Conservation (phyloP, 768 basidiomycete species). For the Asterophora parasitica region DNA sequence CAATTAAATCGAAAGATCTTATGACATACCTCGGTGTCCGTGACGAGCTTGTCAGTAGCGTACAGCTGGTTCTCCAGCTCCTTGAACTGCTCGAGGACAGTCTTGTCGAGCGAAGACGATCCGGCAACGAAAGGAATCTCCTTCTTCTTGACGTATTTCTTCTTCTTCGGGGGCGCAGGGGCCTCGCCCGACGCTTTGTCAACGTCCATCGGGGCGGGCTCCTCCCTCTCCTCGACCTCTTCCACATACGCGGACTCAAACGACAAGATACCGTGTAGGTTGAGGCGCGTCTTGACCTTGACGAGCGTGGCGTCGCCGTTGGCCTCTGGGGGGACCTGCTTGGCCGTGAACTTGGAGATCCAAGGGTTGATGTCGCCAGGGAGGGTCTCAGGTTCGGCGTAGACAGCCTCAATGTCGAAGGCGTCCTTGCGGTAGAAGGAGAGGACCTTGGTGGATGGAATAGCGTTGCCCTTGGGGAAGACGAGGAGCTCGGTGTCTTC, state of each 20-base stretch:
- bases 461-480: conserved; percentile 77
- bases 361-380: conserved; percentile 83
- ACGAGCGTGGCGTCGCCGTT: conserved; percentile 75
- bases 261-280: conserved; percentile 79
- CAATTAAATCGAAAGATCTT: neutral
- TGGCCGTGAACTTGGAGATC: conserved; percentile 78
- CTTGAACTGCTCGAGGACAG: conserved; percentile 56
- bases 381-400: conserved; percentile 66
- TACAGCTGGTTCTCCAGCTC: conserved; percentile 90
- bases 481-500: conserved; percentile 92
- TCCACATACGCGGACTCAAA: conserved; percentile 87
- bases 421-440: conserved; percentile 88
- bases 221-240: conserved; percentile 76
- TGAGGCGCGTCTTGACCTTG: conserved; percentile 88
- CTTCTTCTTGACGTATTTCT: conserved; percentile 79
- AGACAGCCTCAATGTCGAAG: conserved; percentile 85
- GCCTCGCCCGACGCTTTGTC: conserved; percentile 39
- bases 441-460: conserved; percentile 94
- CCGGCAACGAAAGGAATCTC: conserved; percentile 70
- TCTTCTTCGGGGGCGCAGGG: conserved; percentile 70
- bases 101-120: conserved; percentile 59
- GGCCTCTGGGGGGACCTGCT: conserved; percentile 66
- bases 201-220: conserved; percentile 63
- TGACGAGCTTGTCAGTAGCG: conserved; percentile 89
- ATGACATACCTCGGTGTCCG: conserved; percentile 85